Conservation (phyloP, 768 basidiomycete genomes). For the Russula foetens region DNA sequence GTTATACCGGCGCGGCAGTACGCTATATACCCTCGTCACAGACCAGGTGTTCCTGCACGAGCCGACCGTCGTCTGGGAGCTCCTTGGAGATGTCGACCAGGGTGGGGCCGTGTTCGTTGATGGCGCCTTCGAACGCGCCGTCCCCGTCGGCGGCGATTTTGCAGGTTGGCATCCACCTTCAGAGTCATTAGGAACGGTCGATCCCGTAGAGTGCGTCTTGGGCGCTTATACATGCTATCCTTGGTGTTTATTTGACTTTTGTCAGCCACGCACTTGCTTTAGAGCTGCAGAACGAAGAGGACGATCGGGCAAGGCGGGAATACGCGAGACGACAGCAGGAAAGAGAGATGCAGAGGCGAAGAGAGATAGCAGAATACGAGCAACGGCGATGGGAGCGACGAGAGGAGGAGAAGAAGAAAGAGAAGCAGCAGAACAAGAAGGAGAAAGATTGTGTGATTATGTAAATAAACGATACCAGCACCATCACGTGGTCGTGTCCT, state of each 20-base stretch:
- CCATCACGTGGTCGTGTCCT: background rate
- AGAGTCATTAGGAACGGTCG: conserved; percentile 33
- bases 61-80: conserved; percentile 82
- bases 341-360: conserved; percentile 27
- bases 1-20: conserved; percentile 52
- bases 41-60: conserved; percentile 77
- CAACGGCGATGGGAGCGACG: background rate
- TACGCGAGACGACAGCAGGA: conserved; percentile 32
- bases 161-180: conserved; percentile 62
- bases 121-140: conserved; percentile 51
- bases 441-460: conserved; percentile 16
- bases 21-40: conserved; percentile 77
- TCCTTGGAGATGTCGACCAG: conserved; percentile 82
- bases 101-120: conserved; percentile 73
- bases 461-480: background rate
- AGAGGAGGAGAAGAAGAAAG: conserved; percentile 4
- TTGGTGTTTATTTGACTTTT: background rate
- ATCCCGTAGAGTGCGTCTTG: conserved; percentile 53
- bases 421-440: background rate
- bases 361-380: background rate
- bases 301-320: conserved; percentile 33
- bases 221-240: background rate
- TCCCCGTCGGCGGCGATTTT: conserved; percentile 73
- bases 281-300: conserved; percentile 77
- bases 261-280: conserved; percentile 59